Base-by-base conservation (phyloP, 73 alveolate species). In the Paramecium sexaurelia region DNA sequence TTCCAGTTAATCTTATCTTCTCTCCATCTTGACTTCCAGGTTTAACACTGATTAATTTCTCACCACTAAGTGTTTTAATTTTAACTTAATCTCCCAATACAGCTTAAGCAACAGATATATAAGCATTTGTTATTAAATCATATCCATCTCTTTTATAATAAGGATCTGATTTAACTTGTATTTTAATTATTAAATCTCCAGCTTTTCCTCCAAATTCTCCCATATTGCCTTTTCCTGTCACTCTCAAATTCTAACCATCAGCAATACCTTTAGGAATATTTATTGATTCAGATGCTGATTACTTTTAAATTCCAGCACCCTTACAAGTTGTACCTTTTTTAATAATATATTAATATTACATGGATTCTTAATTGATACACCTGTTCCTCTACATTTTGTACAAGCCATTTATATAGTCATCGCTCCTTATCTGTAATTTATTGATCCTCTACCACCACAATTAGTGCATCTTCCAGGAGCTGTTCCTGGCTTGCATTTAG, bases 241-340 rank as follows among this genome's bases (percentile, higher is more conserved):
- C 37, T 88, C 97, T 92, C 67, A 96, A 73, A 66, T 92, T 96
- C 7, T 92, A 86, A 8, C 97, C 99, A 87, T 86, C 85, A 36
- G 89, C 94, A 0, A 96, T 97, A 29, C 99, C 99, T 82, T 96
- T 95, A 11, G 99, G 99, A 35, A 96, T 94, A 39, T 93, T 93
- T 29, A 96, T 89, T 17, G 78, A 35, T 89, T 96, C 99, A 45
- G 87, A 71, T 3, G 93, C 96, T 27, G 85, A 45, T 6, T 45
- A 29, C n/a, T 84, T 55, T 11, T 45, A 85, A 5, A 75, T 85
- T 56, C 98, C 98, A 55, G 85, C 43, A 11, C 98, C 98, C 27
- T 83, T 85, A 90, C 98, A 96, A 20, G 97, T 75, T 11, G 96
- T 55, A 35, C 95, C 93, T 90, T 24, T 10, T 10, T 32, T 2